A percentile compares a stretch with the other conserved stretches of the same genome.
Evolutionary conservation across 768 basidiomycete genomes (phyloP).

Genomic region (Tubosaeta sp.): DNA sequence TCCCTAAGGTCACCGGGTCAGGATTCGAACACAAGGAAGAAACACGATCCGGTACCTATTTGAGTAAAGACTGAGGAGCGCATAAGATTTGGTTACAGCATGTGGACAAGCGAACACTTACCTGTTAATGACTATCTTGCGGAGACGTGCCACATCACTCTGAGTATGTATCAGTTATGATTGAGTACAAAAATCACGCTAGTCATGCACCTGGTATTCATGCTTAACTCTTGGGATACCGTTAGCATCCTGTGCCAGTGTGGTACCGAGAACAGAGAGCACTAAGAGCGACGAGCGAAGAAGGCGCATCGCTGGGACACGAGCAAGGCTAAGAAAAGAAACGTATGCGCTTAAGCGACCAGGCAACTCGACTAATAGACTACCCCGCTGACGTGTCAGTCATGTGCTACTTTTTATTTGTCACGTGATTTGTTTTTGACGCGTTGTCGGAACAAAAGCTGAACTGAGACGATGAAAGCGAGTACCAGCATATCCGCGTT

Average conservation of each 20-base stretch:
- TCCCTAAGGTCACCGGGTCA: slow-evolving; percentile 43
- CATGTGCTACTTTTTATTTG: slow-evolving; percentile 23
- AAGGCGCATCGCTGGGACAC: slow-evolving; percentile 50
- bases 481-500: too few relatives aligned
- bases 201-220: slow-evolving; percentile 59
- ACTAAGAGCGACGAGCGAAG: slow-evolving; percentile 47
- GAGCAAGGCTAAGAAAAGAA: background rate
- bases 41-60: slow-evolving; percentile 50
- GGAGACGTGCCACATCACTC: slow-evolving; percentile 91
- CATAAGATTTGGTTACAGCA: slow-evolving; percentile 7
- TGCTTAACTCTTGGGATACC: slow-evolving; percentile 51
- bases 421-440: slow-evolving; percentile 18
- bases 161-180: slow-evolving; percentile 28
- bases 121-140: slow-evolving; percentile 93
- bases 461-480: too few relatives aligned
- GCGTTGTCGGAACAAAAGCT: background rate
- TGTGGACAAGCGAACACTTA: slow-evolving; percentile 20
- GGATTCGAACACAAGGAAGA: background rate
- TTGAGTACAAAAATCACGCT: background rate
- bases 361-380: too few relatives aligned
- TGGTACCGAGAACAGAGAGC: slow-evolving; percentile 42
- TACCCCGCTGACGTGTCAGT: slow-evolving; percentile 51
- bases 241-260: slow-evolving; percentile 45
- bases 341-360: background rate
- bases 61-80: slow-evolving; percentile 64